These are phyloP conservation scores for Boletales sp. DNA, from an alignment of 768 basidiomycete species.

Conservation along the genomic window DNA sequence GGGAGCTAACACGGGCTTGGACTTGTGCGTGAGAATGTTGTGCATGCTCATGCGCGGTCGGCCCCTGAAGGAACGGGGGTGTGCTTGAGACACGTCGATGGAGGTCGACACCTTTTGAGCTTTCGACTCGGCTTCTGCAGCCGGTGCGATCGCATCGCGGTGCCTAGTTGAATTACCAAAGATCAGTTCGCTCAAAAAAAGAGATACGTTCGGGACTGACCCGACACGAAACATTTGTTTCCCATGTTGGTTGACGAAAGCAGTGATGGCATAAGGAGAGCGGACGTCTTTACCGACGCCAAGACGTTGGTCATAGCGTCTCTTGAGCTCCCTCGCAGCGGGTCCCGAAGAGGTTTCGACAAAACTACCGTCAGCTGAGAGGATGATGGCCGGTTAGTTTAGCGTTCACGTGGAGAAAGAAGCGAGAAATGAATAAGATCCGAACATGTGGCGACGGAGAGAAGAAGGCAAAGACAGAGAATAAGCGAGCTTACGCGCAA, in stretches of 20 bases:
- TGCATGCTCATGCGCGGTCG: slow-evolving; percentile 72
- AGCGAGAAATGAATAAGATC: slow-evolving; percentile 3
- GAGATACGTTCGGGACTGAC: slow-evolving; percentile 40
- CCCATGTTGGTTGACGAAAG: slow-evolving; percentile 78
- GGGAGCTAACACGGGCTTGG: slow-evolving; percentile 33
- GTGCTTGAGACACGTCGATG: slow-evolving; percentile 36
- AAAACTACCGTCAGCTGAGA: slow-evolving; percentile 67
- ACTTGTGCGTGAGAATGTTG: slow-evolving; percentile 49
- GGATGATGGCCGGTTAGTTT: neutral
- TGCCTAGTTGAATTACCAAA: slow-evolving; percentile 35
- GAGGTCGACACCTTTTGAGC: slow-evolving; percentile 31
- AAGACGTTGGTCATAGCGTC: slow-evolving; percentile 63
- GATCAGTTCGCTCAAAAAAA: slow-evolving; percentile 1
- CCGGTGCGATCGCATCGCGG: slow-evolving; percentile 61
- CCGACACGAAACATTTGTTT: slow-evolving; percentile 74
- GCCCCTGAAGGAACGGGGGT: slow-evolving; percentile 38
- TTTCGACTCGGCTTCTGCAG: slow-evolving; percentile 46
- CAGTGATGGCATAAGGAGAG: slow-evolving; percentile 81
- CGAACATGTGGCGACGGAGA: neutral
- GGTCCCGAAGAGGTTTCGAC: slow-evolving; percentile 77
- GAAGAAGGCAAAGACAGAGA: neutral
- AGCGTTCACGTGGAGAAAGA: neutral
- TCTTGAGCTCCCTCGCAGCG: slow-evolving; percentile 76
- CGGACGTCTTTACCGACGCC: slow-evolving; percentile 65
- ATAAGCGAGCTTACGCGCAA: slow-evolving; percentile 48